Conservation (phyloP, 2,329 filamentous ascomycete genomes). For the Trichocomaceae sp. region DNA sequence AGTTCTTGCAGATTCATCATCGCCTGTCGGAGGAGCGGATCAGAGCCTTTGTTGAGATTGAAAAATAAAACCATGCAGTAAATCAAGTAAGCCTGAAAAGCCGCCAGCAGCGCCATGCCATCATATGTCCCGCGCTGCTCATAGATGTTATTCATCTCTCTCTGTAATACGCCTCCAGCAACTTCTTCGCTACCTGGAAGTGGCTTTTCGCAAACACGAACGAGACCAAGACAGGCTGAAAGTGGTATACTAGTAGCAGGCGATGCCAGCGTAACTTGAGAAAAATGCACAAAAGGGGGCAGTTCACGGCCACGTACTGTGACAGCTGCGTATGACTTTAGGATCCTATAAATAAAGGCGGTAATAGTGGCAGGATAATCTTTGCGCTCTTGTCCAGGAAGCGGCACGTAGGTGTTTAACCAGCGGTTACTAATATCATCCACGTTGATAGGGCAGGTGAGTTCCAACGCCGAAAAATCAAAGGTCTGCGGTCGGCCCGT, state of each 20-base stretch:
- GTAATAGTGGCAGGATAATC: constrained; percentile 18
- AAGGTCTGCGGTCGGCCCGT: background rate
- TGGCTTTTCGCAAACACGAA: constrained; percentile 23
- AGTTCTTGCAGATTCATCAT: constrained; percentile 49
- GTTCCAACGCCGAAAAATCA: constrained; percentile 15
- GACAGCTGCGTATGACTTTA: constrained; percentile 22
- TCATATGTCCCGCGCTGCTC: constrained; percentile 16
- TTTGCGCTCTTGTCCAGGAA: constrained; percentile 17
- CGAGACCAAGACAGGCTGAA: constrained; percentile 24
- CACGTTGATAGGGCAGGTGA: constrained; percentile 17
- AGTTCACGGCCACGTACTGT: constrained; percentile 16
- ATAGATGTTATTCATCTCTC: constrained; percentile 19
- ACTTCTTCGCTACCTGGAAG: constrained; percentile 23
- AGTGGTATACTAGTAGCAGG: constrained; percentile 15
- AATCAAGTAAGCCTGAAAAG: constrained; percentile 51
- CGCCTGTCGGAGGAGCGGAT: constrained; percentile 34
- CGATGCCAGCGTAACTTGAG: constrained; percentile 13
- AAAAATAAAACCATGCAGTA: constrained; percentile 48
- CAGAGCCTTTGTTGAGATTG: constrained; percentile 19
- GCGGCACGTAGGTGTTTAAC: constrained; percentile 20
- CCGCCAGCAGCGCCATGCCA: constrained; percentile 32
- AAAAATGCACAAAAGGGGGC: constrained; percentile 23
- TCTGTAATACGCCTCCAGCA: constrained; percentile 17
- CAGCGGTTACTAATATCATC: constrained; percentile 25
- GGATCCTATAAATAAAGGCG: constrained; percentile 20